phyloP scores from a whole-genome alignment of 1,284 basidiomycete species.

The Schizopora paradoxa region DNA sequence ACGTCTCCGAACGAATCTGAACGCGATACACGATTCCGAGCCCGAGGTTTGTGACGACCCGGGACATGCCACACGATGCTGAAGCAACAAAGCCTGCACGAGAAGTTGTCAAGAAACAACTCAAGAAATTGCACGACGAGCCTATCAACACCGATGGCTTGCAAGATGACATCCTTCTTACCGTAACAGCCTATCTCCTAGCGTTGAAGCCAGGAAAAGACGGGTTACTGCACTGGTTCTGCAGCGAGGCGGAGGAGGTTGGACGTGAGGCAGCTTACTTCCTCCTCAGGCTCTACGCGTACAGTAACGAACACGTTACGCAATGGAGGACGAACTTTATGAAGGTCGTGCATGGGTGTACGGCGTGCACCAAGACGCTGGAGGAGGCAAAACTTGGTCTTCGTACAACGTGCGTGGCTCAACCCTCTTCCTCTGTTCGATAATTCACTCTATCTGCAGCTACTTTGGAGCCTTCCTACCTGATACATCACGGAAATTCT shows the following conservation, averaged over 20 bases:
- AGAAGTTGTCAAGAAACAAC: slow-evolving; percentile 37
- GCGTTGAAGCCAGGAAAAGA: slow-evolving; percentile 32
- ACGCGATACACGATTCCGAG: background rate
- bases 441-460: slow-evolving; percentile 31
- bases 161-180: slow-evolving; percentile 46
- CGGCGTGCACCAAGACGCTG: slow-evolving; percentile 61
- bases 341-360: slow-evolving; percentile 54
- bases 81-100: slow-evolving; percentile 3
- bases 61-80: slow-evolving; percentile 12
- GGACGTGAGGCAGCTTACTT: slow-evolving; percentile 67
- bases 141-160: slow-evolving; percentile 46
- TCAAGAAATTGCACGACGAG: slow-evolving; percentile 47
- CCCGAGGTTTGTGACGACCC: background rate
- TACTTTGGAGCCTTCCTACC: slow-evolving; percentile 61
- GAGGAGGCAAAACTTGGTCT: slow-evolving; percentile 59
- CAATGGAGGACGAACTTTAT: slow-evolving; percentile 59
- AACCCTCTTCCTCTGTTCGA: slow-evolving; percentile 1
- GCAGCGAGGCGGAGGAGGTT: slow-evolving; percentile 46
- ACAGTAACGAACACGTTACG: slow-evolving; percentile 52
- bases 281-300: slow-evolving; percentile 76
- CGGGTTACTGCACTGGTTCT: slow-evolving; percentile 66
- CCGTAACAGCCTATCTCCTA: slow-evolving; percentile 56
- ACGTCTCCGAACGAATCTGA: too few species aligned
- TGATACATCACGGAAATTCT: slow-evolving; percentile 51
- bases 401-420: slow-evolving; percentile 62